These are phyloP conservation scores for Paramecium sexaurelia DNA, from an alignment of 73 alveolate genomes.

Conservation along the genomic window DNA sequence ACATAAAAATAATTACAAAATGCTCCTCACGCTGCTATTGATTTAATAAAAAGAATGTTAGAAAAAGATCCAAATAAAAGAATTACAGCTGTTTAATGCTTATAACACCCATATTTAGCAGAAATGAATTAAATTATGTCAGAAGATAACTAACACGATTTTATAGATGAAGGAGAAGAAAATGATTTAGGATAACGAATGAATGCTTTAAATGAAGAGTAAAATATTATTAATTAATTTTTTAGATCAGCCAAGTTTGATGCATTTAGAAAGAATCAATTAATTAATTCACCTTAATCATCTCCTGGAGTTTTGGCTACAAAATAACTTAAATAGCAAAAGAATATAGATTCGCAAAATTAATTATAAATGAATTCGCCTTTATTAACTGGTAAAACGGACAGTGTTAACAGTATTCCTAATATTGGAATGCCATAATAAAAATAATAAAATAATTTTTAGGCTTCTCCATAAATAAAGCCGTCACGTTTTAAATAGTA, in stretches of 20 bases:
- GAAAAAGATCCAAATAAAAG: slow-evolving; percentile 48
- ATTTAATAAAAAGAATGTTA: slow-evolving; percentile 43
- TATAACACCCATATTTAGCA: background rate
- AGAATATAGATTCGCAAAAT: slow-evolving; percentile 27
- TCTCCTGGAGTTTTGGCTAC: slow-evolving; percentile 38
- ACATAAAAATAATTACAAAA: background rate
- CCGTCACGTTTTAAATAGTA: slow-evolving; percentile 45
- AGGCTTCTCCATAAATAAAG: slow-evolving; percentile 2
- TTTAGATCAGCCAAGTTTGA: slow-evolving; percentile 19
- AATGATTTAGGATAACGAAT: slow-evolving; percentile 3
- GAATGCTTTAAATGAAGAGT: slow-evolving; percentile 48
- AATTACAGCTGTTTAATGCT: background rate
- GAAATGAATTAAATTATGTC: slow-evolving; percentile 22
- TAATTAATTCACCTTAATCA: background rate
- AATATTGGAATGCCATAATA: background rate
- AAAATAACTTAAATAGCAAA: background rate
- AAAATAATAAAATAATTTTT: background rate
- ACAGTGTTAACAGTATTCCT: background rate
- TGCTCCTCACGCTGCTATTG: slow-evolving; percentile 16
- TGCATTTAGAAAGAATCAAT: background rate
- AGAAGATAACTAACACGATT: background rate
- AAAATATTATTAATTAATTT: background rate
- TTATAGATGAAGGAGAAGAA: slow-evolving; percentile 20
- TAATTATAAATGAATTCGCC: slow-evolving; percentile 41
- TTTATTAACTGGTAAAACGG: slow-evolving; percentile 20